These are phyloP conservation scores for Aphanomyces euteiches DNA, from an alignment of 352 stramenopile species.

Conservation along the genomic window DNA sequence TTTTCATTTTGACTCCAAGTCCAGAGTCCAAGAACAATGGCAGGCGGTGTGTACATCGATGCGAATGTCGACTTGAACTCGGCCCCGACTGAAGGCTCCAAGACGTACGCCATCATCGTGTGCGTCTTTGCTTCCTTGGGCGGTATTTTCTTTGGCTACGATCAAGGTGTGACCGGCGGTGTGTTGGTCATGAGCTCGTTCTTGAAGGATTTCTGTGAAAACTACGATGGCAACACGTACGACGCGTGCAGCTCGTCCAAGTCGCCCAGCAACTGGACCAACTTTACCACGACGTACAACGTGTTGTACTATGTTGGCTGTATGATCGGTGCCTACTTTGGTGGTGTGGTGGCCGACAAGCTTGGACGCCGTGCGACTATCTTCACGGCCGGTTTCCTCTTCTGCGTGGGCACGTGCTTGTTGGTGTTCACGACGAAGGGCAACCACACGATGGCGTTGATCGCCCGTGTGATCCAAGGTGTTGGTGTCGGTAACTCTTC, in stretches of 20 bases:
- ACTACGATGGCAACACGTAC: constrained; percentile 40
- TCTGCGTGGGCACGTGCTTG: constrained; percentile 27
- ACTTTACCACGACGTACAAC: constrained; percentile 30
- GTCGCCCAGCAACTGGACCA: constrained; percentile 40
- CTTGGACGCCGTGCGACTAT: too few relatives aligned
- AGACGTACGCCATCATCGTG: constrained; percentile 41
- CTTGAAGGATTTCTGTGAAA: constrained; percentile 43
- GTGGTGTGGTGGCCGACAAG: too few relatives aligned
- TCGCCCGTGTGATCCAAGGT: constrained; percentile 31
- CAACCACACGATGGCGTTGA: constrained; percentile 43
- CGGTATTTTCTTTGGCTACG: constrained; percentile 51
- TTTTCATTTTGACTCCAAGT: too few relatives aligned
- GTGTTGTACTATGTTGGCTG: too few relatives aligned
- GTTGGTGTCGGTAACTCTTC: constrained; percentile 31
- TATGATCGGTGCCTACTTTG: too few relatives aligned
- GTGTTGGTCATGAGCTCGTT: constrained; percentile 50
- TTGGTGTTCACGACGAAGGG: constrained; percentile 35
- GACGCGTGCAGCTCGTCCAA: constrained; percentile 28
- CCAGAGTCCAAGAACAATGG: too few relatives aligned
- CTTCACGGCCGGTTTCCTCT: too few relatives aligned
- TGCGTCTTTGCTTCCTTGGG: constrained; percentile 44
- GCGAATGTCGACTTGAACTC: too few relatives aligned
- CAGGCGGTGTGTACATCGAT: too few relatives aligned
- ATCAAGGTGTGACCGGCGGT: constrained; percentile 42
- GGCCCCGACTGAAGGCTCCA: constrained; percentile 30